phyloP scores from a whole-genome alignment of 140 eudicot genomes.

The Anethum foeniculum region DNA sequence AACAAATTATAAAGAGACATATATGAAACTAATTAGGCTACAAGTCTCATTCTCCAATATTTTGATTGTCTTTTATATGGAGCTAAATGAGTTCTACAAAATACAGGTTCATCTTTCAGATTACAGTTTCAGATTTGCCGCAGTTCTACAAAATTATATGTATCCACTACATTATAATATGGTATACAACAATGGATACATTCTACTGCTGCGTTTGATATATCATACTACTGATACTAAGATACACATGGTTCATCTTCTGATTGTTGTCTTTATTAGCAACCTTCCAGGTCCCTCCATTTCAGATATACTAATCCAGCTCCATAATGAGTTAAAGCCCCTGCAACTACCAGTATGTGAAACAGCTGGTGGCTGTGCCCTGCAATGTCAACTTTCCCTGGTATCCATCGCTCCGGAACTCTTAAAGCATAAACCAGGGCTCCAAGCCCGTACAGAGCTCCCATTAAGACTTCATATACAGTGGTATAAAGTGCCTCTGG shows the following conservation, averaged over 20 bases:
- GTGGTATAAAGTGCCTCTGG: slow-evolving; percentile 89
- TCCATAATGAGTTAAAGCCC: slow-evolving; percentile 81
- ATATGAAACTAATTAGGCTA: no score
- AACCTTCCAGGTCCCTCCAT: slow-evolving; percentile 92
- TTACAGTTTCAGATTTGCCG: background rate
- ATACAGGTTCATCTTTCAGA: background rate
- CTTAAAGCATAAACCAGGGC: slow-evolving; percentile 79
- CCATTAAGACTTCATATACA: slow-evolving; percentile 81
- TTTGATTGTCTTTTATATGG: no score
- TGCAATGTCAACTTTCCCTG: slow-evolving; percentile 90
- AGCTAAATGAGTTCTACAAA: no score
- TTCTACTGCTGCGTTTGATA: background rate
- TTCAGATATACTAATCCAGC: slow-evolving; percentile 79
- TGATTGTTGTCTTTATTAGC: slow-evolving; percentile 14
- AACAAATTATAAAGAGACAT: no score
- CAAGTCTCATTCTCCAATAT: no score
- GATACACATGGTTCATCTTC: background rate
- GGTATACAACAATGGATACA: background rate
- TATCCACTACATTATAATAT: background rate
- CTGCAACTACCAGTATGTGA: slow-evolving; percentile 91
- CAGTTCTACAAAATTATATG: background rate
- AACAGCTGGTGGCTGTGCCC: slow-evolving; percentile 94
- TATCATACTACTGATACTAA: background rate
- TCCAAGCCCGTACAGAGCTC: slow-evolving; percentile 65
- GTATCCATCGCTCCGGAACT: slow-evolving; percentile 94